Conservation (phyloP, 495 filamentous ascomycete species). For the Hyaloscypha finlandica region DNA sequence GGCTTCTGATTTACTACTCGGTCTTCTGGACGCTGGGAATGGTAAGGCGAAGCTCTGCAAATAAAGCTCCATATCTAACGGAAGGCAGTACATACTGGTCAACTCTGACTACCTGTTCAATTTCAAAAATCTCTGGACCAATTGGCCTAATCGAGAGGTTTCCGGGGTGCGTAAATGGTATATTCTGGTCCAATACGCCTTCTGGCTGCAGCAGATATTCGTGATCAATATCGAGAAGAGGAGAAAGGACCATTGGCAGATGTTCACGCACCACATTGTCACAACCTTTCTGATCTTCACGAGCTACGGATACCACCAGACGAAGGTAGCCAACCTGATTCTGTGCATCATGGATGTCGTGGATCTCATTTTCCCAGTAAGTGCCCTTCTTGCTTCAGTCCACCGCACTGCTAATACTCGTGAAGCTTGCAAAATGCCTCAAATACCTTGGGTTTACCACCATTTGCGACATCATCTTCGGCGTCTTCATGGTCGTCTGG, state of each 20-base stretch:
- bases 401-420: neutral
- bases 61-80: conserved; percentile 15
- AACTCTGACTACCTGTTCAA: conserved; percentile 79
- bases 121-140: conserved; percentile 74
- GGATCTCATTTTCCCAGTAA: conserved; percentile 83
- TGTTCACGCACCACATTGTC: conserved; percentile 93
- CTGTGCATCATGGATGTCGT: conserved; percentile 92
- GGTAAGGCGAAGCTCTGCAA: conserved; percentile 56
- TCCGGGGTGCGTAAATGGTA: conserved; percentile 82
- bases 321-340: conserved; percentile 84
- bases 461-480: conserved; percentile 83
- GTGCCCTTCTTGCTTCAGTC: conserved; percentile 35
- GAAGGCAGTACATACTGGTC: conserved; percentile 72
- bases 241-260: conserved; percentile 92
- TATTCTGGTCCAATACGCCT: conserved; percentile 86
- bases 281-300: conserved; percentile 77
- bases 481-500: conserved; percentile 85
- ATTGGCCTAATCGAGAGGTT: conserved; percentile 77
- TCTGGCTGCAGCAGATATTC: conserved; percentile 92
- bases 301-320: conserved; percentile 82
- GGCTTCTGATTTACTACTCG: conserved; percentile 78
- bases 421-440: conserved; percentile 86
- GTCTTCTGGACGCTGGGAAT: conserved; percentile 81
- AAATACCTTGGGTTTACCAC: conserved; percentile 80
- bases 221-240: conserved; percentile 93